phyloP scores from a whole-genome alignment of 257 asterid species.

The Penstemon eatonii region DNA sequence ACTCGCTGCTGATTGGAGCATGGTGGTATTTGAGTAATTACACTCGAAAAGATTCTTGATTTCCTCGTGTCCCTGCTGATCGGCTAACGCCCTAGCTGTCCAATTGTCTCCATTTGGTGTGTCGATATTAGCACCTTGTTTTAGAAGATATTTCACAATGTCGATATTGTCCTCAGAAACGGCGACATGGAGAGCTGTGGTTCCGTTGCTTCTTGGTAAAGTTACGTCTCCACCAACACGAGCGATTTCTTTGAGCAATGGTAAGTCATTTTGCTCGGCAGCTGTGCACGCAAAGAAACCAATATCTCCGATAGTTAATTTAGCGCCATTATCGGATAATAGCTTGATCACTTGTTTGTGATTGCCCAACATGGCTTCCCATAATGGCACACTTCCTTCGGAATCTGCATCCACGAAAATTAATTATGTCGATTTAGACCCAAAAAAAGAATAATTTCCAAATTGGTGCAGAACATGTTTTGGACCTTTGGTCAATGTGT shows the following conservation, averaged over 20 bases:
- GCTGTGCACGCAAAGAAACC: conserved; percentile 28
- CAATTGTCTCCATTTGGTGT: conserved; percentile 36
- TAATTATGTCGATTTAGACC: background rate
- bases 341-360: conserved; percentile 27
- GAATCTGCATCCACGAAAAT: conserved; percentile 22
- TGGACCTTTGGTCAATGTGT: background rate
- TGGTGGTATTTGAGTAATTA: background rate
- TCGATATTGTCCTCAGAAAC: conserved; percentile 31
- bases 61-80: conserved; percentile 59
- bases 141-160: conserved; percentile 33
- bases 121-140: conserved; percentile 31
- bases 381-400: conserved; percentile 38
- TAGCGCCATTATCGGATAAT: conserved; percentile 30
- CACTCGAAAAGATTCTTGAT: conserved; percentile 43
- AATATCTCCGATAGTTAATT: conserved; percentile 24
- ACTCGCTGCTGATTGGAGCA: background rate
- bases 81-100: conserved; percentile 50
- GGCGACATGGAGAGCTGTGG: conserved; percentile 32
- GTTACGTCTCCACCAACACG: conserved; percentile 29
- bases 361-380: conserved; percentile 38
- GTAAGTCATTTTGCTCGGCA: conserved; percentile 31
- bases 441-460: background rate
- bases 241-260: conserved; percentile 29
- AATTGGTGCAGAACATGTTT: background rate
- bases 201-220: conserved; percentile 23